Percentiles rank a stretch among this genome's conserved stretches.
These are phyloP conservation scores for Amanita muscaria DNA, from an alignment of 768 basidiomycete species.

Conservation along the genomic window DNA sequence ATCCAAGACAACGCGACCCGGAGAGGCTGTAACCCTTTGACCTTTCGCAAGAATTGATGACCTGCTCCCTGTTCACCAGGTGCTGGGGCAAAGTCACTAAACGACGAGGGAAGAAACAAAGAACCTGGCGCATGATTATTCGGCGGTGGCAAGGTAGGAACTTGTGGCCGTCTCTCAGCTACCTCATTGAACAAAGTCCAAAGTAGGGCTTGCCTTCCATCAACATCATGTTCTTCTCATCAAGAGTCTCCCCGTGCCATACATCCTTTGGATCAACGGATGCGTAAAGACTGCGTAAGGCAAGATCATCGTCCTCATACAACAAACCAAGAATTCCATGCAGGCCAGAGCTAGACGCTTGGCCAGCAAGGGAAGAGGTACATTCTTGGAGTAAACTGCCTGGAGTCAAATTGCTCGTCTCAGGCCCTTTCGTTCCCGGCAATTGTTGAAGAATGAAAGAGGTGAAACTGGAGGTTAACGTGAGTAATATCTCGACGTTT, in stretches of 20 bases:
- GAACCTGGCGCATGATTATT: conserved; percentile 1
- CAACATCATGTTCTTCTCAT: conserved; percentile 4
- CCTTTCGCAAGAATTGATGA: conserved; percentile 38
- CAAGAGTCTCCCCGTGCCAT: conserved; percentile 1
- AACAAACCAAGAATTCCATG: background rate
- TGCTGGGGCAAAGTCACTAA: background rate
- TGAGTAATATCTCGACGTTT: background rate
- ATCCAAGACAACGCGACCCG: conserved; percentile 60
- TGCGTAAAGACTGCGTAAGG: background rate
- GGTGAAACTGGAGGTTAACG: background rate
- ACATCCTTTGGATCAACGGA: background rate
- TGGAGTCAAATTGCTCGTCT: background rate
- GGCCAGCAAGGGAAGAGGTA: background rate
- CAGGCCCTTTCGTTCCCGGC: background rate
- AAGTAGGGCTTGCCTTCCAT: conserved; percentile 5
- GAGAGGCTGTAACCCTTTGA: conserved; percentile 50
- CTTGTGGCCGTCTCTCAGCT: conserved; percentile 1
- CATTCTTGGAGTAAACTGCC: background rate
- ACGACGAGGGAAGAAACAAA: background rate
- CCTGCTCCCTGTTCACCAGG: background rate
- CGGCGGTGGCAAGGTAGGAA: conserved; percentile 3
- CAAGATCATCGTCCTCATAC: background rate
- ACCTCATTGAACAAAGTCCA: background rate
- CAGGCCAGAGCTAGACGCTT: background rate
- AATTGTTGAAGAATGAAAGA: background rate